phyloP scores from a whole-genome alignment of 176 grass and related monocot genomes.

The Oryza australiensis region DNA sequence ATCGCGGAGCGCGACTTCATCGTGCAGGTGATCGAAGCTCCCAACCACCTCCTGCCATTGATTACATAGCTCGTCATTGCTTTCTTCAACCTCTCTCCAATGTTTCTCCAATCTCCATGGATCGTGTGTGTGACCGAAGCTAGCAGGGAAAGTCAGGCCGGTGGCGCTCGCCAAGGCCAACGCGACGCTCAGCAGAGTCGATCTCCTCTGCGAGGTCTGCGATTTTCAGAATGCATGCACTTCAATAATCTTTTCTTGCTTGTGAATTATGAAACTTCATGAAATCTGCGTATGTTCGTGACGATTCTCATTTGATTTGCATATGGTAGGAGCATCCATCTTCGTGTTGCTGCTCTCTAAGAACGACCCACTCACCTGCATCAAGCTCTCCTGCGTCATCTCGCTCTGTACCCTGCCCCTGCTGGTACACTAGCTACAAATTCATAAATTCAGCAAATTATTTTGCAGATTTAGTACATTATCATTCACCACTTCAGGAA shows the following conservation, averaged over 20 bases:
- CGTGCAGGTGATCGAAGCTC: constrained; percentile 30
- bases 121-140: constrained; percentile 36
- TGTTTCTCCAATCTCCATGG: neutral
- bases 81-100: neutral
- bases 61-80: neutral
- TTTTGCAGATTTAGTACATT: neutral
- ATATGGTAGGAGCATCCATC: constrained; percentile 54
- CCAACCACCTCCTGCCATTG: neutral
- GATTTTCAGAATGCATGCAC: neutral
- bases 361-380: constrained; percentile 51
- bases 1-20: constrained; percentile 57
- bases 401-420: constrained; percentile 45
- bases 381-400: constrained; percentile 49
- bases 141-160: constrained; percentile 50
- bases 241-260: neutral
- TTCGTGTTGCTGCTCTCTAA: constrained; percentile 52
- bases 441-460: neutral
- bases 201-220: constrained; percentile 62
- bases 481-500: too few species aligned
- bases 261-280: neutral
- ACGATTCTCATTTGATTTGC: too few species aligned
- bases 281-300: neutral
- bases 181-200: constrained; percentile 53
- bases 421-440: constrained; percentile 29
- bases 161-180: constrained; percentile 59